Evolutionary conservation across 108 stramenopile genomes (phyloP), one percentile per base, ranked within the genome.

Genomic region (Pseudonitzschia pungens): DNA sequence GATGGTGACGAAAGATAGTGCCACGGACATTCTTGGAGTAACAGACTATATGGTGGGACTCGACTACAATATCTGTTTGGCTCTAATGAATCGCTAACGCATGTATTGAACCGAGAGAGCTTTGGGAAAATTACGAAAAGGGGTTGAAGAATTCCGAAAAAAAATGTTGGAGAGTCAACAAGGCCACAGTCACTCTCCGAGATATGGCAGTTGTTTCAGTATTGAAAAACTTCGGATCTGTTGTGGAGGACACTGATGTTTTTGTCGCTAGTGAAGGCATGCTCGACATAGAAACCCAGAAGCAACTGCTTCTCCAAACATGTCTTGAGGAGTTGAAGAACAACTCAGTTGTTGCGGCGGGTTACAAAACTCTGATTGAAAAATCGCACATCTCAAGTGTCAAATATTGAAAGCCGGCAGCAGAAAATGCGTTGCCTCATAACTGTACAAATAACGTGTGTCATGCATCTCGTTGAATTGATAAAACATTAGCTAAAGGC

Each of bases 21-120:
- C 68, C 8, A 55, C 80, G 18, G 79, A 84, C 65, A 70, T 74
- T 5, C 52, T 84, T 28, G 79, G 75, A 3, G 52, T 80, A 8
- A 56, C 75, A 0, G 68, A 79, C 28, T 70, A 77, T 27, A 56
- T 79, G 32, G 66, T 26, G 57, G 41, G 29, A 12, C 36, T 55
- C 45, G 76, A 77, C 22, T 66, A 53, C 32, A 45, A 10, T 22
- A 31, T 56, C 11, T 45, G 21, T 59, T 1, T 69, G 16, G 68
- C 60, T 62, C 60, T 9, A 15, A 62, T 40, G 9, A 21, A 12
- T 42, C 26, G 12, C n/a, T 16, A 33, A 62, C n/a, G 9, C 20
- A 1, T 52, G 59, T 59, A 16, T 53, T 14, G n/a, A 68, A 21
- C 50, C 75, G 16, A 53, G 15, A 9, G 36, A 76, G 33, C 24